Evolutionary conservation across 805 yeast species (phyloP).

Genomic region (Myxozyma melibiosi): DNA sequence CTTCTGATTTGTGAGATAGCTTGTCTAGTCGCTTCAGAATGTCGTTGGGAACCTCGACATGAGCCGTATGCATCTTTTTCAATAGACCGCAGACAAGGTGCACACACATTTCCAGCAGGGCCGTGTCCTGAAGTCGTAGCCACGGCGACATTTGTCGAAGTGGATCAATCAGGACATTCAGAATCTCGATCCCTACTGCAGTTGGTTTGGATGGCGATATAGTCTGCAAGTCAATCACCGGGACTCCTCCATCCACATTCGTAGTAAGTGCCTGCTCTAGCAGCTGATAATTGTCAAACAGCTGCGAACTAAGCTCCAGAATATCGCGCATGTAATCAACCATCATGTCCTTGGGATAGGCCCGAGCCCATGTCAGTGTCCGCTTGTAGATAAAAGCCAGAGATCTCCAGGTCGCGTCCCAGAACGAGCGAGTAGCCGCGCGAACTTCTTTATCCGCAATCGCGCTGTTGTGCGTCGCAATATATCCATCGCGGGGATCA

Average conservation of each 20-base stretch:
- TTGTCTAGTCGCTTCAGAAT: constrained; percentile 55
- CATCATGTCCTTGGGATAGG: constrained; percentile 57
- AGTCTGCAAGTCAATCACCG: constrained; percentile 28
- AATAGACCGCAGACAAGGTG: constrained; percentile 65
- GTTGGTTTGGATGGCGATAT: constrained; percentile 21
- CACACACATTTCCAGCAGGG: constrained; percentile 73
- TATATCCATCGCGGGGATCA: constrained; percentile 66
- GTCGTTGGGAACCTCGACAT: constrained; percentile 54
- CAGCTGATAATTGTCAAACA: constrained; percentile 67
- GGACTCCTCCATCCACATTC: constrained; percentile 36
- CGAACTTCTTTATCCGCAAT: constrained; percentile 37
- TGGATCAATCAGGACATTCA: constrained; percentile 60
- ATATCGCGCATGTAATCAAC: constrained; percentile 86
- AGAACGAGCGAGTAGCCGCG: constrained; percentile 50
- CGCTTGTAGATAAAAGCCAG: constrained; percentile 65
- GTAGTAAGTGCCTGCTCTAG: constrained; percentile 46
- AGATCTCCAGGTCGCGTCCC: constrained; percentile 76
- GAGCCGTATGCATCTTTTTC: constrained; percentile 60
- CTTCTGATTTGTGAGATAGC: constrained; percentile 48
- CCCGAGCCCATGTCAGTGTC: constrained; percentile 75
- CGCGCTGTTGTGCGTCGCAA: constrained; percentile 41
- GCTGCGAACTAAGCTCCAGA: constrained; percentile 69
- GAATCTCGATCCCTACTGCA: constrained; percentile 42
- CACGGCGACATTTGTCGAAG: constrained; percentile 72
- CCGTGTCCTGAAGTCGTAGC: constrained; percentile 79